A percentile compares a stretch with the other conserved stretches of the same genome.
Evolutionary conservation across 2,329 filamentous ascomycete genomes (phyloP).

Genomic region (Bipolaris zeicola): DNA sequence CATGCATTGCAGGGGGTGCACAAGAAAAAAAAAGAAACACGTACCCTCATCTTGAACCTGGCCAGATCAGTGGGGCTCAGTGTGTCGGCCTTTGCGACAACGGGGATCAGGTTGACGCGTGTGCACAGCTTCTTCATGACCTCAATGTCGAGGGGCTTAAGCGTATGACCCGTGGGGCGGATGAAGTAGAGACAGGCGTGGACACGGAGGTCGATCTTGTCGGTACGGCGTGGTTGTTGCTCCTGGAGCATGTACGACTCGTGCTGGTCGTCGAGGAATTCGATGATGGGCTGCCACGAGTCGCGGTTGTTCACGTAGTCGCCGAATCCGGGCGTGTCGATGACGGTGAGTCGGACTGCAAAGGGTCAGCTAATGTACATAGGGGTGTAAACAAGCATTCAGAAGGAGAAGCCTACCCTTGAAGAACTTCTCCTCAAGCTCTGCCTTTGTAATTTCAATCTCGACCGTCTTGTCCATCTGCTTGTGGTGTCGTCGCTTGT

Average conservation of each 20-base stretch:
- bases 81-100: constrained; percentile 98
- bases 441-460: constrained; percentile 99
- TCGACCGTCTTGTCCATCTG: constrained; percentile 99
- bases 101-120: constrained; percentile 96
- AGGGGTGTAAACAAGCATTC: neutral
- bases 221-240: constrained; percentile 95
- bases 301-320: constrained; percentile 99
- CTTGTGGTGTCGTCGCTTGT: constrained; percentile 99
- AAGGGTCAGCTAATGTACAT: constrained; percentile 24
- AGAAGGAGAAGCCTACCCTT: constrained; percentile 69
- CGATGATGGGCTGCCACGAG: constrained; percentile 99
- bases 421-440: constrained; percentile 99
- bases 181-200: constrained; percentile 99
- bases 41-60: constrained; percentile 93
- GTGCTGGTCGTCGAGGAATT: constrained; percentile 99
- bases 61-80: constrained; percentile 89
- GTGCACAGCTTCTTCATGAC: constrained; percentile 99
- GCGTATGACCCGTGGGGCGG: constrained; percentile 93
- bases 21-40: constrained; percentile 33
- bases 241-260: constrained; percentile 99
- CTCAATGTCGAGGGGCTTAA: constrained; percentile 98
- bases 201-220: constrained; percentile 99
- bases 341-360: constrained; percentile 93
- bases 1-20: neutral
- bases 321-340: constrained; percentile 97